phyloP scores from a whole-genome alignment of 2,329 filamentous ascomycete species.

The Colletotrichum cuscutae region DNA sequence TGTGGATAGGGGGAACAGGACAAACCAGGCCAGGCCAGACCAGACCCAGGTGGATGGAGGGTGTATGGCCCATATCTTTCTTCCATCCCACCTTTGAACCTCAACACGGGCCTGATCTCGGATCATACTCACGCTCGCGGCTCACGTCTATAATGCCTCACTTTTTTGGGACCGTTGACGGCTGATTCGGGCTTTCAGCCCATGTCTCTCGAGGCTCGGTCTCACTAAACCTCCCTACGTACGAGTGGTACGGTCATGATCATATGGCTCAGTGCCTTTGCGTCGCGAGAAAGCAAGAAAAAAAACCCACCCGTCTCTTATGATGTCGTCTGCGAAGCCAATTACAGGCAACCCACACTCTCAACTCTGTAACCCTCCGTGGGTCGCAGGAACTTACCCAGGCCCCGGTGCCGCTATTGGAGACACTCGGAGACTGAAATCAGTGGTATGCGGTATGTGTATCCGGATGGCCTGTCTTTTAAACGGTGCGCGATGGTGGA shows the following conservation, averaged over 20 bases:
- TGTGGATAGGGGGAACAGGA: background rate
- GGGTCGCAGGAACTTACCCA: slow-evolving; percentile 3
- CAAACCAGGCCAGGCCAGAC: slow-evolving; percentile 19
- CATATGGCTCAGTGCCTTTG: background rate
- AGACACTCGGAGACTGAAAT: background rate
- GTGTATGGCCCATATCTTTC: background rate
- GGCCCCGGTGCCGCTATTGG: background rate
- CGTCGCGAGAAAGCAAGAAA: background rate
- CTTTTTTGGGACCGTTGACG: background rate
- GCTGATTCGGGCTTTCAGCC: background rate
- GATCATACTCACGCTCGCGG: background rate
- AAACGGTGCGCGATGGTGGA: background rate
- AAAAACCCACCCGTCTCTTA: background rate
- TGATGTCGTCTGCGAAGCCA: background rate
- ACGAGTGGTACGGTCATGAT: background rate
- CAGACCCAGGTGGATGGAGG: slow-evolving; percentile 1
- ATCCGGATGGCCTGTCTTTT: background rate
- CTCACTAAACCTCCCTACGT: background rate
- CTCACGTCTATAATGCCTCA: background rate
- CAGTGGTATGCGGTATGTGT: background rate
- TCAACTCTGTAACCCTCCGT: slow-evolving; percentile 26
- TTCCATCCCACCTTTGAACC: background rate
- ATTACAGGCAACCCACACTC: background rate
- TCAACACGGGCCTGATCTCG: background rate
- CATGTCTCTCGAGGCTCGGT: background rate